Base-by-base conservation (phyloP, 2,329 filamentous ascomycete genomes). In the Lojkania enalia region DNA sequence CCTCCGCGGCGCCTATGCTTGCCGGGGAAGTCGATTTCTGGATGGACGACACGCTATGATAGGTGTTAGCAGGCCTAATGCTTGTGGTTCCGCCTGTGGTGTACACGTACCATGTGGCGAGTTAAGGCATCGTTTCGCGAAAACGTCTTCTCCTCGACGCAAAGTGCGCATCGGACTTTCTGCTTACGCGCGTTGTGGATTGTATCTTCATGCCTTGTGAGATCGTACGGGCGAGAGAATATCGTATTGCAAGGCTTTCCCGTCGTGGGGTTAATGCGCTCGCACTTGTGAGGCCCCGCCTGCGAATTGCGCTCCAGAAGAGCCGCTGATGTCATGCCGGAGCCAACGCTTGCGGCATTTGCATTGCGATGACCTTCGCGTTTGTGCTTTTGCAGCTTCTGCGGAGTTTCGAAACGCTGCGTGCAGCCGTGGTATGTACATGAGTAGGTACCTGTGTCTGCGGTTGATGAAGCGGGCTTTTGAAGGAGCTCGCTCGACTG, bases 111-210 rank as follows among this genome's bases (percentile, higher is more conserved):
- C 79, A 96, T 95, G 67, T 99, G 94, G 49, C 94, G 79, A 12
- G 92, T 97, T 36, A 97, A 78, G 1, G 94, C 94, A 74, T 99
- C 94, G 53, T 92, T 94, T 46, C 94, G 84, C 58, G 90, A 96
- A 65, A 99, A 99, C 0, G 90, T 95, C 79, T 97, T 97, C 64
- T 97, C 92, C 61, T 97, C 91, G 1, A 88, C 90, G 72, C 94
- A 99, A 36, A 96, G 74, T 51, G 91, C 85, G 71, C 94, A 99
- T 33, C 90, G 85, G 5, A 96, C 90, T 76, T 97, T 97, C 69
- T 91, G 85, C 77, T 96, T 96, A 60, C 88, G 84, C 1, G 85
- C 86, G 60, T 96, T 96, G 79, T 97, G 94, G 54, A 97, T 97
- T 0, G 94, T 97, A 56, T 96, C 92, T 69, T 99, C 94, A 66